phyloP scores from a whole-genome alignment of 1,284 basidiomycete species.

The Moesziomyces sp. region DNA sequence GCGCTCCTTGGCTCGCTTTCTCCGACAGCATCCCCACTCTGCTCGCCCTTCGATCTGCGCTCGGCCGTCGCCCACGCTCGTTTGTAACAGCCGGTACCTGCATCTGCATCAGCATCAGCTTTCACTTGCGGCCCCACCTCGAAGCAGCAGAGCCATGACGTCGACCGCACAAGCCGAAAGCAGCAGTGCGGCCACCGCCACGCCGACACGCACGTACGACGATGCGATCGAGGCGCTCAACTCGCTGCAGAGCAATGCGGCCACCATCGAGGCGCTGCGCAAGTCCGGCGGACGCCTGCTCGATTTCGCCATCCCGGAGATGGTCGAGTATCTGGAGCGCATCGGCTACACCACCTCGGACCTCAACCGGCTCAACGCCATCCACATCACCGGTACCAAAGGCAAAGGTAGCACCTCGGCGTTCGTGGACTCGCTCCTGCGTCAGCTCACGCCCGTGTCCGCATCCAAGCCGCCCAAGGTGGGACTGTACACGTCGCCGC shows the following conservation, averaged over 20 bases:
- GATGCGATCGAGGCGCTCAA: slow-evolving; percentile 90
- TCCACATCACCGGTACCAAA: slow-evolving; percentile 98
- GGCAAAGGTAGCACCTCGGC: slow-evolving; percentile 98
- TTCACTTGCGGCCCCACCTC: no score
- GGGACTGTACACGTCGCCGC: slow-evolving; percentile 95
- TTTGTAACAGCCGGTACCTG: no score
- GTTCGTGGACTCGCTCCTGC: slow-evolving; percentile 72
- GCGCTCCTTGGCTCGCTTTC: slow-evolving; percentile 1
- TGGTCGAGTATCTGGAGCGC: slow-evolving; percentile 86
- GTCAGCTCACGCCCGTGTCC: slow-evolving; percentile 39
- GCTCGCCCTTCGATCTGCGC: background rate
- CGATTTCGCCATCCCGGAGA: slow-evolving; percentile 83
- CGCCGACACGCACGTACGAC: slow-evolving; percentile 61
- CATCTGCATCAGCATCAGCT: no score
- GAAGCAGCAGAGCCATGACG: slow-evolving; percentile 13
- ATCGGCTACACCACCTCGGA: slow-evolving; percentile 85
- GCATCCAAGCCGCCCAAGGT: slow-evolving; percentile 43
- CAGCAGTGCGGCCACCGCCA: slow-evolving; percentile 2
- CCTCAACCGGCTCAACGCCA: slow-evolving; percentile 87
- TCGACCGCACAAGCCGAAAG: slow-evolving; percentile 3
- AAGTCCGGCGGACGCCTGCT: slow-evolving; percentile 78
- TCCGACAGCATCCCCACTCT: background rate
- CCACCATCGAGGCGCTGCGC: slow-evolving; percentile 83
- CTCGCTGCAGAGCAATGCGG: slow-evolving; percentile 92
- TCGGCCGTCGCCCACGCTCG: background rate